phyloP scores from a whole-genome alignment of 345 rosid genomes.

The Eucalyptus albens region DNA sequence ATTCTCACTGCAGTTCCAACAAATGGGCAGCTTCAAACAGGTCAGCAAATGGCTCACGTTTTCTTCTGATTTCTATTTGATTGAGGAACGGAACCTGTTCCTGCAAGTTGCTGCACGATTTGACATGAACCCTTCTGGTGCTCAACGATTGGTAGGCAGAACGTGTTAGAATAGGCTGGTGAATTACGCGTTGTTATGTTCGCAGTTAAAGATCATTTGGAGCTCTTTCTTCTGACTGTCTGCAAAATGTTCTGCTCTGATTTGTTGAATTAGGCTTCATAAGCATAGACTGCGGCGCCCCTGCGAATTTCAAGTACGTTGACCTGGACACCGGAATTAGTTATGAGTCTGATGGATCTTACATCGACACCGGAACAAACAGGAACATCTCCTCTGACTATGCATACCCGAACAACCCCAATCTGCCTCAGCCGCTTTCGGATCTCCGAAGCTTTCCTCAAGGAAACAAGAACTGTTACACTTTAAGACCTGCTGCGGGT shows the following conservation, averaged over 20 bases:
- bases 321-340: neutral
- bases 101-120: neutral
- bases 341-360: neutral
- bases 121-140: neutral
- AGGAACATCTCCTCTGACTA: neutral
- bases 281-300: slow-evolving; percentile 1
- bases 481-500: neutral
- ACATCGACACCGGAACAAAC: neutral
- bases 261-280: slow-evolving; percentile 22
- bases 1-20: slow-evolving; percentile 8
- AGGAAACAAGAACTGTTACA: neutral
- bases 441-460: neutral
- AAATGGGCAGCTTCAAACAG: slow-evolving; percentile 46
- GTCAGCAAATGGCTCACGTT: neutral
- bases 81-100: neutral
- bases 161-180: neutral
- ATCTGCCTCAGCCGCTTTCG: neutral
- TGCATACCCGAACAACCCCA: neutral
- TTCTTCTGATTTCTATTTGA: neutral
- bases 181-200: too few relatives aligned
- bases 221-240: neutral
- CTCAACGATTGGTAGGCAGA: neutral
- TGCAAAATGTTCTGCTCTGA: neutral
- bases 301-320: neutral
- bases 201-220: neutral